These are phyloP conservation scores for Curvularia lunata DNA, from an alignment of 2,329 filamentous ascomycete genomes.

Conservation along the genomic window DNA sequence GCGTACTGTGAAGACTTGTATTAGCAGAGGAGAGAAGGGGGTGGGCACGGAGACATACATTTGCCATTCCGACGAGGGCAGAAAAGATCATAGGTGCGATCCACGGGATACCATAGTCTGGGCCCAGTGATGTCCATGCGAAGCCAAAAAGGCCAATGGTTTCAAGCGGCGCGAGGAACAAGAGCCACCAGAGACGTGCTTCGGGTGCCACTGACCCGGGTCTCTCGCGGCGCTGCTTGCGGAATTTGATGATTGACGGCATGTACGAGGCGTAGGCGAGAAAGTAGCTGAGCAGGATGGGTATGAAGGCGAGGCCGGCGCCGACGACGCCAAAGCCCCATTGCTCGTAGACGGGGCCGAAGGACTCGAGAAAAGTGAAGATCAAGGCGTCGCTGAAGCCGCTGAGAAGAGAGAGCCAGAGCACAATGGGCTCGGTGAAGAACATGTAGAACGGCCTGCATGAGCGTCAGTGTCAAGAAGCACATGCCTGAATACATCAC, in stretches of 20 bases:
- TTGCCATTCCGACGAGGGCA: slow-evolving; percentile 72
- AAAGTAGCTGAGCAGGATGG: slow-evolving; percentile 71
- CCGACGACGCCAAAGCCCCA: slow-evolving; percentile 66
- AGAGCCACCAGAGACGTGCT: slow-evolving; percentile 68
- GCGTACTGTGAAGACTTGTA: slow-evolving; percentile 54
- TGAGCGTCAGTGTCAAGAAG: background rate
- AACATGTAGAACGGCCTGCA: slow-evolving; percentile 74
- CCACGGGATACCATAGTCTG: slow-evolving; percentile 65
- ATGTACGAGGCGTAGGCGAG: slow-evolving; percentile 67
- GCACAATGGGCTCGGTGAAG: slow-evolving; percentile 74
- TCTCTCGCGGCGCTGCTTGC: slow-evolving; percentile 56
- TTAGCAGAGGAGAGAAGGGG: background rate
- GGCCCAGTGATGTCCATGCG: slow-evolving; percentile 70
- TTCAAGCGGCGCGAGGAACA: slow-evolving; percentile 66
- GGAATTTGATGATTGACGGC: slow-evolving; percentile 61
- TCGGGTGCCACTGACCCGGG: slow-evolving; percentile 64
- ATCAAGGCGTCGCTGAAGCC: slow-evolving; percentile 78
- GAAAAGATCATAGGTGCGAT: slow-evolving; percentile 70
- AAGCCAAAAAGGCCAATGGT: slow-evolving; percentile 74
- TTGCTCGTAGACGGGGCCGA: slow-evolving; percentile 69
- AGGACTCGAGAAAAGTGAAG: slow-evolving; percentile 78
- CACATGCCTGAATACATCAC: background rate
- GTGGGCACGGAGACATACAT: slow-evolving; percentile 45
- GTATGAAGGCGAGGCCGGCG: slow-evolving; percentile 67
- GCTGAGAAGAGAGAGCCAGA: slow-evolving; percentile 71